phyloP scores from a whole-genome alignment of 768 basidiomycete genomes.

The Lentinula edodes region DNA sequence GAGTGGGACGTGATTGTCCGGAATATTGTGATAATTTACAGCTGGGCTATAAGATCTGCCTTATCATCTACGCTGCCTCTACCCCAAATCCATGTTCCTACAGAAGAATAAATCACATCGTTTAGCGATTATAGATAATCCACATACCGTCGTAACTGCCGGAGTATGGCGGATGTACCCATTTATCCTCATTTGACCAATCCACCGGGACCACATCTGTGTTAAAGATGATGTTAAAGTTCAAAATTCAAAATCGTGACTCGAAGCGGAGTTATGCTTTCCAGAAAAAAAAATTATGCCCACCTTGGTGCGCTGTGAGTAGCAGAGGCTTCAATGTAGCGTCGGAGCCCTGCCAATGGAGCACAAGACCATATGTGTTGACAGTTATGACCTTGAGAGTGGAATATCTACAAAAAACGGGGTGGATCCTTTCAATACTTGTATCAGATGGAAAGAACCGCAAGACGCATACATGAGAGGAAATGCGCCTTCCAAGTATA shows the following conservation, averaged over 20 bases:
- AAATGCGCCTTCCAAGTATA: slow-evolving; percentile 32
- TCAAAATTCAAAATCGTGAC: no score
- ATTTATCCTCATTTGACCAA: slow-evolving; percentile 34
- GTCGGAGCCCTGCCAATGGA: slow-evolving; percentile 66
- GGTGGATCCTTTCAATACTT: background rate
- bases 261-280: background rate
- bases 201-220: slow-evolving; percentile 56
- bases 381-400: slow-evolving; percentile 58
- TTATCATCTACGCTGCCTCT: slow-evolving; percentile 52
- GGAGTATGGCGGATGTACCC: slow-evolving; percentile 45
- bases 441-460: background rate
- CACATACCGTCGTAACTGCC: slow-evolving; percentile 37
- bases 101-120: background rate
- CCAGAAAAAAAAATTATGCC: no score
- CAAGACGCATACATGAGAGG: slow-evolving; percentile 46
- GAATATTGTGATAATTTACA: background rate
- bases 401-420: slow-evolving; percentile 37
- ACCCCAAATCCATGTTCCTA: slow-evolving; percentile 43
- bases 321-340: slow-evolving; percentile 61
- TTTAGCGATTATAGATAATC: background rate
- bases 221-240: background rate
- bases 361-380: slow-evolving; percentile 71
- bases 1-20: background rate
- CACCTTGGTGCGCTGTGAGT: slow-evolving; percentile 42
- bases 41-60: slow-evolving; percentile 37